Base-by-base conservation (phyloP, 2,329 filamentous ascomycete genomes). In the Aspergillus tubingensis region DNA sequence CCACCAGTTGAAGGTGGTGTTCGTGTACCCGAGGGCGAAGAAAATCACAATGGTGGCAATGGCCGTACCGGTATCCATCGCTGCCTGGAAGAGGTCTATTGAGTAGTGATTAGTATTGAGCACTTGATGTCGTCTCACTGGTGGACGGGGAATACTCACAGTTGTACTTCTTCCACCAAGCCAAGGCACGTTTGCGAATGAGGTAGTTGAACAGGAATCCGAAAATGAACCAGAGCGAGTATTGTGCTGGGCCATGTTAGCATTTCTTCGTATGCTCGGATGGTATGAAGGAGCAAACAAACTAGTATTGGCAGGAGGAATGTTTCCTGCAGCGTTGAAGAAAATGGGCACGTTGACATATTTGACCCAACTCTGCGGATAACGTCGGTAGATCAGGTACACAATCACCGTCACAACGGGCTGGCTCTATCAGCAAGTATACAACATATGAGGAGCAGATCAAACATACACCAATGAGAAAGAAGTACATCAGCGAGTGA, bases 151-250 rank as follows among this genome's bases (percentile, higher is more conserved):
- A 27, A 8, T 27, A 8, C 67, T 50, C 19, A 71, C 68, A 72
- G 17, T 74, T 75, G 53, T 74, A 74, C 21, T 69, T 64, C 55
- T 71, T 72, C 72, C 72, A 74, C 71, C 72, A 74, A 25, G 65
- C 64, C 50, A 74, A 71, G 5, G 71, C 68, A 23, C 66, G 66
- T 54, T 69, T 68, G 15, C 72, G 67, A 54, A 74, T 69, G 11
- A 70, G 50, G 52, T 68, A 70, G 57, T 74, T 74, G 64, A 74
- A 74, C 1, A 71, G 8, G 25, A 73, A 72, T 0, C 72, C 72
- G 17, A 74, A 61, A 21, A 72, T 71, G 50, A 74, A 75, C 73
- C 72, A 75, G 2, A 74, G 62, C 5, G 68, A 72, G 60, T 75
- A 68, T 65, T 68, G 67, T 3, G 67, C 65, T 67, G 8, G 10